Evolutionary conservation across 139 green algal genomes (phyloP).

Genomic region (Auxenochlorella pyrenoidosa): DNA sequence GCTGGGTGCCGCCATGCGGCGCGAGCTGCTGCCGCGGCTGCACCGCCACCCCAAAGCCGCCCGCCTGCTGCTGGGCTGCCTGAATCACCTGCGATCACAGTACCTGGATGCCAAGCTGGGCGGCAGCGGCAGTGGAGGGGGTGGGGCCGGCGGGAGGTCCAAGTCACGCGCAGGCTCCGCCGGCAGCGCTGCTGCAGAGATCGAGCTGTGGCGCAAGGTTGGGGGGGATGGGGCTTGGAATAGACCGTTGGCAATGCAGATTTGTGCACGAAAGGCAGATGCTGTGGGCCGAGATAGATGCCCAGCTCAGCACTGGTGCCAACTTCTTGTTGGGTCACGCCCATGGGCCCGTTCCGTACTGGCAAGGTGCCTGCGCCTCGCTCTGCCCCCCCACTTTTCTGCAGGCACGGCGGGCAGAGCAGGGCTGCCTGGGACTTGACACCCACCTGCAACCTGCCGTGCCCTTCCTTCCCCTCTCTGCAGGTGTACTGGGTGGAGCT

Average conservation of each 20-base stretch:
- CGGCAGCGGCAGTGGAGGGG: too few relatives aligned
- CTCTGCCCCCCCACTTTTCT: too few relatives aligned
- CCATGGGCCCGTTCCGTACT: too few relatives aligned
- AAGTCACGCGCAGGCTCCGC: not conserved
- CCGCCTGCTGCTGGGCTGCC: constrained; percentile 59
- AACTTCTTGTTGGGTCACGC: not conserved
- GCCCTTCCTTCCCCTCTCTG: not conserved
- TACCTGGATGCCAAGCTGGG: constrained; percentile 46
- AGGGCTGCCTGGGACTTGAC: too few relatives aligned
- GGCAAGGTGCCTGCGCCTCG: too few relatives aligned
- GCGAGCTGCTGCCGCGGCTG: constrained; percentile 32
- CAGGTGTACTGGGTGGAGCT: constrained; percentile 82
- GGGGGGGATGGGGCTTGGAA: not conserved
- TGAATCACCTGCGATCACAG: constrained; percentile 63
- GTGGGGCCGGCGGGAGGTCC: not conserved
- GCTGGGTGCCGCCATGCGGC: constrained; percentile 3
- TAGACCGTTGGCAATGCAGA: too few relatives aligned
- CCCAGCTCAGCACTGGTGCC: not conserved
- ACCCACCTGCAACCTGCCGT: not conserved
- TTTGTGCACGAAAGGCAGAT: too few relatives aligned
- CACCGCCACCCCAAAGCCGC: constrained; percentile 49
- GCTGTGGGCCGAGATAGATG: too few relatives aligned
- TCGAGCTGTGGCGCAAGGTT: constrained; percentile 31
- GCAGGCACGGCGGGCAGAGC: too few relatives aligned
- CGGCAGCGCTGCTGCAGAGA: not conserved